Conservation (phyloP, 2,329 filamentous ascomycete genomes). For the Xylaria sp. region DNA sequence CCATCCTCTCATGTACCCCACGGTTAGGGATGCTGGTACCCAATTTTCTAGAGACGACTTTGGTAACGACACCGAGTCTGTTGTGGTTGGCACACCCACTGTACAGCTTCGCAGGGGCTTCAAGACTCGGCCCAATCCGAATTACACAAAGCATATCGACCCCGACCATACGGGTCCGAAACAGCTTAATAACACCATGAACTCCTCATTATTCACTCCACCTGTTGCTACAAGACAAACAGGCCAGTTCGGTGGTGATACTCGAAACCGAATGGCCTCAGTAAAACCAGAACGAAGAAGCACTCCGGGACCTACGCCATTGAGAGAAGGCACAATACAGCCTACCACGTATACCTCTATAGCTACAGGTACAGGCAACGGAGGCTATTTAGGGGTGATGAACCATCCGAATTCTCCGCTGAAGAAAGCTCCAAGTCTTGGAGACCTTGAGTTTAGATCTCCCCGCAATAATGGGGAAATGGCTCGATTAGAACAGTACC, state of each 20-base stretch:
- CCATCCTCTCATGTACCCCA: conserved; percentile 84
- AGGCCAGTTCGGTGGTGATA: conserved; percentile 51
- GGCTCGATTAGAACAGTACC: conserved; percentile 66
- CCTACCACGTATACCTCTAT: conserved; percentile 41
- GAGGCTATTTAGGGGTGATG: conserved; percentile 83
- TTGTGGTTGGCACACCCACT: conserved; percentile 64
- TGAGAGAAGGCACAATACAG: conserved; percentile 43
- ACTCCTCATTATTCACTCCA: conserved; percentile 59
- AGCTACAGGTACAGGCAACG: conserved; percentile 53
- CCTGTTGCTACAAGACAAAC: conserved; percentile 45
- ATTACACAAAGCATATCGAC: conserved; percentile 78
- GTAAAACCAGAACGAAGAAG: conserved; percentile 78
- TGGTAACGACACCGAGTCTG: conserved; percentile 56
- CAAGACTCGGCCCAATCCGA: conserved; percentile 83
- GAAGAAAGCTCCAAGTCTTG: conserved; percentile 76
- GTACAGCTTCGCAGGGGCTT: conserved; percentile 79
- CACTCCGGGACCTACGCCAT: conserved; percentile 71
- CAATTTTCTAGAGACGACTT: conserved; percentile 71
- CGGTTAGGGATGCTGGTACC: conserved; percentile 80
- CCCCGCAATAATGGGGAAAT: conserved; percentile 71
- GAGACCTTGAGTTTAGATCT: conserved; percentile 62
- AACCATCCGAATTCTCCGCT: conserved; percentile 84
- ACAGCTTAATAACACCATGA: conserved; percentile 53
- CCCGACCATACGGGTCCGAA: conserved; percentile 62
- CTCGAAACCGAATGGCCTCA: conserved; percentile 59